Percentiles rank a stretch among this genome's conserved stretches.
These are phyloP conservation scores for Xylaria bambusicola DNA, from an alignment of 495 filamentous ascomycete genomes.

Conservation along the genomic window DNA sequence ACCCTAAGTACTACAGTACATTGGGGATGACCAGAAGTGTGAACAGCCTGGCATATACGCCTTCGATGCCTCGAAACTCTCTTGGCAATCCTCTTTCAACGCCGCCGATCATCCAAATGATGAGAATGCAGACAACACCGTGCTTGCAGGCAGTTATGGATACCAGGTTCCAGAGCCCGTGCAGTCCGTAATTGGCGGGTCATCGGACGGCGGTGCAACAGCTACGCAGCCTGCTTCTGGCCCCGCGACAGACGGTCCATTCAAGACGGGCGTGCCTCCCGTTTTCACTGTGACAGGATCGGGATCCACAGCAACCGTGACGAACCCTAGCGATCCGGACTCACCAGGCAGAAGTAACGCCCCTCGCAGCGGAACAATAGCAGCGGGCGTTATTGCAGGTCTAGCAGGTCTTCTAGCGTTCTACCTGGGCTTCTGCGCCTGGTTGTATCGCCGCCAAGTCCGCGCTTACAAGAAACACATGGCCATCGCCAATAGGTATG, in stretches of 20 bases:
- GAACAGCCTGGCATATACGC: constrained; percentile 70
- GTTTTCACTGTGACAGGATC: constrained; percentile 65
- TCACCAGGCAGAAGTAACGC: constrained; percentile 17
- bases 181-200: constrained; percentile 64
- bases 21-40: constrained; percentile 60
- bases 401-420: constrained; percentile 56
- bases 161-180: constrained; percentile 66
- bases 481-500: constrained; percentile 52
- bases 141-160: constrained; percentile 59
- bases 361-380: constrained; percentile 61
- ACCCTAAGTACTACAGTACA: constrained; percentile 41
- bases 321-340: constrained; percentile 23
- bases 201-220: constrained; percentile 62
- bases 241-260: constrained; percentile 63
- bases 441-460: constrained; percentile 67
- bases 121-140: constrained; percentile 43
- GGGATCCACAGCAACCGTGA: constrained; percentile 59
- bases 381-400: constrained; percentile 64
- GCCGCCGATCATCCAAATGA: constrained; percentile 47
- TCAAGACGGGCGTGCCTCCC: constrained; percentile 65
- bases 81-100: constrained; percentile 63
- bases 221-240: constrained; percentile 63
- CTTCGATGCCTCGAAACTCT: constrained; percentile 62
- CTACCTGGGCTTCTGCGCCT: constrained; percentile 72
- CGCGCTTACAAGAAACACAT: constrained; percentile 63